phyloP scores from a whole-genome alignment of 768 basidiomycete species.

The Amanita rimosa region DNA sequence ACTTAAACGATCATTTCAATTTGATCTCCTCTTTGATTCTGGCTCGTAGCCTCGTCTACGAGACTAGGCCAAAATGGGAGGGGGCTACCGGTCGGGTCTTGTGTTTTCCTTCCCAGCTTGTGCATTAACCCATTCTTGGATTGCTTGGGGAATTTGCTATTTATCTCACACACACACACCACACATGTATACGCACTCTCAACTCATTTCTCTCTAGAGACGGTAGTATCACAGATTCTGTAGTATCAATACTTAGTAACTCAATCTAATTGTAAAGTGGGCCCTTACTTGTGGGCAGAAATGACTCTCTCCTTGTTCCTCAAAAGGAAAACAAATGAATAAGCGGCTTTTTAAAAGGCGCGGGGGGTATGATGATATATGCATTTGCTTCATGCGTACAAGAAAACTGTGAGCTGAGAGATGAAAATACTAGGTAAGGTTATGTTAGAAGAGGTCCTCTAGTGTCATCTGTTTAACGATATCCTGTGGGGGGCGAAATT shows the following conservation, averaged over 20 bases:
- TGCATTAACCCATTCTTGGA: not conserved
- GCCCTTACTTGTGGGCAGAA: no score
- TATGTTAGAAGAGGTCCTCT: conserved; percentile 73
- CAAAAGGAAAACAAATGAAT: not conserved
- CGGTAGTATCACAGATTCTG: no score
- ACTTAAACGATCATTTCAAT: not conserved
- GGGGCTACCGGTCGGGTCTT: not conserved
- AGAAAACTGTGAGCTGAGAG: conserved; percentile 1
- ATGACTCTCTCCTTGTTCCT: not conserved
- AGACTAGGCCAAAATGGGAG: not conserved
- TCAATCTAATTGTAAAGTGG: no score
- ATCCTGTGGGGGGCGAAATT: conserved; percentile 44
- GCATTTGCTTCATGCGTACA: conserved; percentile 5
- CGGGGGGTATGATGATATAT: not conserved
- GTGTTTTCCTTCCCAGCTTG: not conserved
- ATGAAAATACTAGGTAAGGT: not conserved
- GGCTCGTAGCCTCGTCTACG: no score
- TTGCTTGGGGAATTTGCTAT: not conserved
- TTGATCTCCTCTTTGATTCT: not conserved
- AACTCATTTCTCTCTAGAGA: no score
- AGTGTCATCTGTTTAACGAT: conserved; percentile 99
- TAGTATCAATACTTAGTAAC: no score
- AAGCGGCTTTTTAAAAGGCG: no score
- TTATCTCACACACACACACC: no score
- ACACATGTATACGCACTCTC: no score